A percentile compares a stretch with the other conserved stretches of the same genome.
phyloP scores from a whole-genome alignment of 2,329 filamentous ascomycete species.

The Fusarium lyarnte region DNA sequence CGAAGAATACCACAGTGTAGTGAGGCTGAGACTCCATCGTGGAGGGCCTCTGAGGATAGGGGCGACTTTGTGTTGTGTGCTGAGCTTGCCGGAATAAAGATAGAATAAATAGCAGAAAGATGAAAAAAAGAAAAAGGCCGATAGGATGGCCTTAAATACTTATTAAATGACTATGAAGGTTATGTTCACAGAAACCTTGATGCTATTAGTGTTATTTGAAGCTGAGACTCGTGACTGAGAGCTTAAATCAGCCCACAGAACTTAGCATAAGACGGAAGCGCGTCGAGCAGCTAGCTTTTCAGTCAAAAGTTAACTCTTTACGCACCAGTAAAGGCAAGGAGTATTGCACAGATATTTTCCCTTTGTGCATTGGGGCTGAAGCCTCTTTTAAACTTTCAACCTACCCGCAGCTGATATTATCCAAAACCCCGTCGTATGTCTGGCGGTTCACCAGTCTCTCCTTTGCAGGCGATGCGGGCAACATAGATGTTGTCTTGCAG shows the following conservation, averaged over 20 bases:
- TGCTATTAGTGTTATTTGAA: neutral
- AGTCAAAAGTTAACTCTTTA: no score
- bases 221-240: rapidly evolving
- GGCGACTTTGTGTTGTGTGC: neutral
- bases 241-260: neutral
- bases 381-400: no score
- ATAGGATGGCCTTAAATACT: rapidly evolving
- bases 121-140: rapidly evolving
- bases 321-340: no score
- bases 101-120: rapidly evolving
- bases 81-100: rapidly evolving
- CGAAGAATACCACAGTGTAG: neutral
- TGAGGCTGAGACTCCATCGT: rapidly evolving
- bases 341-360: no score
- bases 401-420: neutral
- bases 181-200: neutral
- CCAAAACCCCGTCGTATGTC: neutral
- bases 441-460: rapidly evolving
- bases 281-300: no score
- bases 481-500: rapidly evolving
- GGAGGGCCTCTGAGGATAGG: rapidly evolving
- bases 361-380: no score
- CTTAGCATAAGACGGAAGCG: no score
- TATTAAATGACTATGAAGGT: rapidly evolving
- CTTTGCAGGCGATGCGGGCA: rapidly evolving